Base-by-base conservation (phyloP, 2,329 filamentous ascomycete species). In the Fusarium musae region DNA sequence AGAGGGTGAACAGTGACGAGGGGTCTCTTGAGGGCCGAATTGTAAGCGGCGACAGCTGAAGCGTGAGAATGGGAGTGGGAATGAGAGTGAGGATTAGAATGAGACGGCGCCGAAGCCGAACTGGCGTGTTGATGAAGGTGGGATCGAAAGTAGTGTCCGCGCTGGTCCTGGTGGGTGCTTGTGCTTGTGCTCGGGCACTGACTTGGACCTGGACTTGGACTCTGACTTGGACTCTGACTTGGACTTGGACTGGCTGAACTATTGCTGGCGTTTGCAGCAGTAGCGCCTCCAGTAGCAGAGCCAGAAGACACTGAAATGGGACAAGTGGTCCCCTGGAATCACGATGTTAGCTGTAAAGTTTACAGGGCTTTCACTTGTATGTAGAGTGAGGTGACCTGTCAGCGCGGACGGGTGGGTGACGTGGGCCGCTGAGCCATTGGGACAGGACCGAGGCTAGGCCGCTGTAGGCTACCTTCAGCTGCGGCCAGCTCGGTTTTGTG, bases 341-440 rank as follows among this genome's bases (percentile, higher is more conserved):
- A 58, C 54, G 23, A 63, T 77, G 73, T 72, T 70, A 73, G 68
- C 50, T 40, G 50, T 16, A 39, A 63, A 36, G 23, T 34, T 39
- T 34, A 42, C 60, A 57, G 57, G 47, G 47, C 47, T 3, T 34
- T 34, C 19, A 32, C 30, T 32, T 30, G 28, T 30, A 30, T 32
- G 30, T 36, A 54, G 68, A 47, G 44, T 34, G 39, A 68, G 59
- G 44, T 65, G 70, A 66, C 72, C 72, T 77, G 75, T 77, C 75
- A 77, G 73, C 61, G 69, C 66, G 63, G 71, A 61, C 62, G 66
- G 71, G 75, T 73, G 75, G 75, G 75, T 77, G 75, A 76, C 75
- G 74, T 77, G 75, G 74, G 75, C 75, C 73, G 64, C 72, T 73
- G 65, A 74, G 59, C 70, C 68, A 74, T 75, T 71, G 62, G 70